A percentile compares a stretch with the other conserved stretches of the same genome.
Conservation (phyloP, 2,329 filamentous ascomycete genomes). For the Ophiostoma sp. region DNA sequence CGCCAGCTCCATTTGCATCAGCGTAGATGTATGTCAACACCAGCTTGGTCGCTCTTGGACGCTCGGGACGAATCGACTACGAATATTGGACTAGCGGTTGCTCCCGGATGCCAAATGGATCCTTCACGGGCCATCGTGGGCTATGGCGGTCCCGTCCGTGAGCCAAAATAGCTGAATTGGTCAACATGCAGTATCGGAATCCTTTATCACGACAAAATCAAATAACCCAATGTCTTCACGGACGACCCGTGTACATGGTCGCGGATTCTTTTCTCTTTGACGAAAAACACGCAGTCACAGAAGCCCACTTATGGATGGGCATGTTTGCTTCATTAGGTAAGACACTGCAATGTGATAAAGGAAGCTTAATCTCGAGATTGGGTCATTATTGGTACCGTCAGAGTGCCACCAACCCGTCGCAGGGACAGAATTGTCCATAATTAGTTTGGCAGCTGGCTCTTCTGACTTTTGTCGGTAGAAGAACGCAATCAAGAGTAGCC, state of each 20-base stretch:
- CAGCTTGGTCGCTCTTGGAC: not conserved
- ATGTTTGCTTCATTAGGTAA: not conserved
- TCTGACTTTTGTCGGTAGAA: too few species aligned
- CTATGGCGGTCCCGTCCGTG: not conserved
- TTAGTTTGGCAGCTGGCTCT: too few species aligned
- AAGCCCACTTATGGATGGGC: not conserved
- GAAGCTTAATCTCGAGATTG: not conserved
- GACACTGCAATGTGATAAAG: not conserved
- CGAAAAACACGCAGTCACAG: not conserved
- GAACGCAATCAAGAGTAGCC: too few species aligned
- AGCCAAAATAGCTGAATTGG: not conserved
- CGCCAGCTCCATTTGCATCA: not conserved
- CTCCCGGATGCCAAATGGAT: slow-evolving; percentile 3
- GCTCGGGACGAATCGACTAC: not conserved
- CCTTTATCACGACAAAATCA: not conserved
- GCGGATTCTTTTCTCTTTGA: not conserved
- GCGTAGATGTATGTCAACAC: not conserved
- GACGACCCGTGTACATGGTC: not conserved
- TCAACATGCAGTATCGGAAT: not conserved
- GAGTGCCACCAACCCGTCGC: not conserved
- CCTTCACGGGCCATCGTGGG: not conserved
- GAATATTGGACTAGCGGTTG: slow-evolving; percentile 16
- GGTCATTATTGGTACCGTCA: not conserved
- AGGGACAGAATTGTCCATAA: too few species aligned
- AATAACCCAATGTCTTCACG: not conserved